Evolutionary conservation across 805 yeast species (phyloP).

Genomic region (Yamadazyma paraphyllophila): DNA sequence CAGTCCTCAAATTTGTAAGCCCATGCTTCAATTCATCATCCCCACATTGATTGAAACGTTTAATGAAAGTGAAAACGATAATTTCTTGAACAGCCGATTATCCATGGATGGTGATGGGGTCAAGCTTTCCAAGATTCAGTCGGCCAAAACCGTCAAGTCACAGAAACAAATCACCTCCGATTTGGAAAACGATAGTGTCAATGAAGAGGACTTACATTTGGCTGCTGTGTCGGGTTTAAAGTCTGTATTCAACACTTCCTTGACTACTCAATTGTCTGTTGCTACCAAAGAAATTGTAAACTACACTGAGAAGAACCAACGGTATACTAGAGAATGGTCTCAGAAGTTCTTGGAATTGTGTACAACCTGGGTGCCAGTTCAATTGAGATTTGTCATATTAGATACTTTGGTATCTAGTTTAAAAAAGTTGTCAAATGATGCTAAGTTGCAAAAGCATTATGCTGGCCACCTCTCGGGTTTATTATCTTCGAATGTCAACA

Average conservation of each 20-base stretch:
- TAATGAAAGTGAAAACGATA: slow-evolving; percentile 18
- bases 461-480: slow-evolving; percentile 53
- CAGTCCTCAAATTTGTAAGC: slow-evolving; percentile 26
- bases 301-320: slow-evolving; percentile 30
- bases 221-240: slow-evolving; percentile 52
- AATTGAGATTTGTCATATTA: slow-evolving; percentile 64
- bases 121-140: slow-evolving; percentile 27
- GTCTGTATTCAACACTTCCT: slow-evolving; percentile 61
- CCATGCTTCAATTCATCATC: slow-evolving; percentile 32
- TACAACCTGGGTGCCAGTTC: slow-evolving; percentile 79
- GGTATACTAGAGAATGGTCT: slow-evolving; percentile 46
- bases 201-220: slow-evolving; percentile 40
- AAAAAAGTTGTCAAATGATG: slow-evolving; percentile 19
- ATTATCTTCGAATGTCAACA: slow-evolving; percentile 72
- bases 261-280: slow-evolving; percentile 56
- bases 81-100: slow-evolving; percentile 22
- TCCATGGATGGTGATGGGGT: slow-evolving; percentile 28
- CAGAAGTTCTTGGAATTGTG: slow-evolving; percentile 58
- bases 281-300: slow-evolving; percentile 54
- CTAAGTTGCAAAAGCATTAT: slow-evolving; percentile 33
- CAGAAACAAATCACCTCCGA: slow-evolving; percentile 21
- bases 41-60: slow-evolving; percentile 39
- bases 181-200: slow-evolving; percentile 34
- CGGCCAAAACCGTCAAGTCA: slow-evolving; percentile 19
- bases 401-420: slow-evolving; percentile 38